Percentiles rank a stretch among this genome's conserved stretches.
Evolutionary conservation across 495 filamentous ascomycete species (phyloP).

Genomic region (Usnea hakonensis): DNA sequence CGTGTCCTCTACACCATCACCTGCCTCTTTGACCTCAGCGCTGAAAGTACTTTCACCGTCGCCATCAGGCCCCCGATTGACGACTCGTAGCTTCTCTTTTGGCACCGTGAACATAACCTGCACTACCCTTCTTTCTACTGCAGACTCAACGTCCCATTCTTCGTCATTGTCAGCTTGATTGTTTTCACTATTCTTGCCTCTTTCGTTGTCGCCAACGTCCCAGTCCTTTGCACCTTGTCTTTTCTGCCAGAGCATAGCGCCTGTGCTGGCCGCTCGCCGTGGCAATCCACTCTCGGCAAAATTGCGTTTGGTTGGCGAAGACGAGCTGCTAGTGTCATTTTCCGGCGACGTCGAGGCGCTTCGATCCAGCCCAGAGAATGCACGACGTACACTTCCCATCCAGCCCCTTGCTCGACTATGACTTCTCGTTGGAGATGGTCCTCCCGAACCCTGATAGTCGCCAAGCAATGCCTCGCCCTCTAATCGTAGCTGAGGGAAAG

Average conservation of each 20-base stretch:
- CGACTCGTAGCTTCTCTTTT: conserved; percentile 72
- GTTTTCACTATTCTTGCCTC: conserved; percentile 8
- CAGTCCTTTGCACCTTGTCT: conserved; percentile 54
- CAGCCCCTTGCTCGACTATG: conserved; percentile 40
- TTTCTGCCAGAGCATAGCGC: conserved; percentile 50
- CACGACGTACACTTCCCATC: conserved; percentile 51
- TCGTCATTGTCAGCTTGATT: conserved; percentile 43
- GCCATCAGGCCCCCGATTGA: conserved; percentile 57
- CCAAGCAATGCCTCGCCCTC: conserved; percentile 59
- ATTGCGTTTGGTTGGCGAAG: conserved; percentile 20
- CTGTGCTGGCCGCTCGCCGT: conserved; percentile 50
- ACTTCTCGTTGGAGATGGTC: conserved; percentile 28
- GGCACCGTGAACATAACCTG: conserved; percentile 95
- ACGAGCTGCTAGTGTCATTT: conserved; percentile 17
- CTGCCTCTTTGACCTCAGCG: conserved; percentile 18
- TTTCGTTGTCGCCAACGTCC: conserved; percentile 37
- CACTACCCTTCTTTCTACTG: conserved; percentile 69
- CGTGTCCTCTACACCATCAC: conserved; percentile 18
- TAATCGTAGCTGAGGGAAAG: conserved; percentile 52
- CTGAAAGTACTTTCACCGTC: conserved; percentile 40
- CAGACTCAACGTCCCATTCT: conserved; percentile 87
- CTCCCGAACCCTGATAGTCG: conserved; percentile 28
- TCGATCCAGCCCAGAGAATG: conserved; percentile 37
- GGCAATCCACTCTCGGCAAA: conserved; percentile 26
- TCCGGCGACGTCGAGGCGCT: conserved; percentile 30